Percentiles rank a stretch among this genome's conserved stretches.
Conservation (phyloP, 257 asterid species). For the Ocimum tenuiflorum region DNA sequence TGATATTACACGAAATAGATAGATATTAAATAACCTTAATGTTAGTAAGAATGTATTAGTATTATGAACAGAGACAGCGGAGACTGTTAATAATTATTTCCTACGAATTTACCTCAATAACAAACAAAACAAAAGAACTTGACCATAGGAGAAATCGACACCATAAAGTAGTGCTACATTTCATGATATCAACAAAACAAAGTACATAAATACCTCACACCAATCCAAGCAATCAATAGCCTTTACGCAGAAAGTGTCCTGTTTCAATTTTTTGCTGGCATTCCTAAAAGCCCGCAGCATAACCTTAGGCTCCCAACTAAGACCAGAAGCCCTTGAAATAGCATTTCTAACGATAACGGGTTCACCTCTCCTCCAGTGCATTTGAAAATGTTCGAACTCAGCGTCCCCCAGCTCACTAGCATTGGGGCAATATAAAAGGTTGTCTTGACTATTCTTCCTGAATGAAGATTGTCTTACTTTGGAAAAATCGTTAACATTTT, state of each 20-base stretch:
- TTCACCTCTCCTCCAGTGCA: slow-evolving; percentile 81
- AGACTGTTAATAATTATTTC: neutral
- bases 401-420: slow-evolving; percentile 37
- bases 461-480: slow-evolving; percentile 51
- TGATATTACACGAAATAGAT: neutral
- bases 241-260: slow-evolving; percentile 45
- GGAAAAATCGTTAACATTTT: slow-evolving; percentile 5
- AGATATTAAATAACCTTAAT: neutral
- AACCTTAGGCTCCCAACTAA: slow-evolving; percentile 91
- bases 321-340: slow-evolving; percentile 50
- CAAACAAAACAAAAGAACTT: neutral
- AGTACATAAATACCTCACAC: slow-evolving; percentile 54
- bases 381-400: slow-evolving; percentile 58
- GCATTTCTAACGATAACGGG: slow-evolving; percentile 64
- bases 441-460: slow-evolving; percentile 43
- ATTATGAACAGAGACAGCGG: neutral
- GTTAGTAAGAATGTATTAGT: neutral
- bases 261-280: slow-evolving; percentile 47
- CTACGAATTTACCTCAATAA: neutral
- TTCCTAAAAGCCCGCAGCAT: slow-evolving; percentile 77
- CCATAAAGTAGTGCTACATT: neutral
- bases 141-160: neutral
- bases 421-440: slow-evolving; percentile 61
- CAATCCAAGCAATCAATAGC: slow-evolving; percentile 81
- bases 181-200: neutral